Conservation (phyloP, 2,329 filamentous ascomycete species). For the Phyllosticta citriasiana region DNA sequence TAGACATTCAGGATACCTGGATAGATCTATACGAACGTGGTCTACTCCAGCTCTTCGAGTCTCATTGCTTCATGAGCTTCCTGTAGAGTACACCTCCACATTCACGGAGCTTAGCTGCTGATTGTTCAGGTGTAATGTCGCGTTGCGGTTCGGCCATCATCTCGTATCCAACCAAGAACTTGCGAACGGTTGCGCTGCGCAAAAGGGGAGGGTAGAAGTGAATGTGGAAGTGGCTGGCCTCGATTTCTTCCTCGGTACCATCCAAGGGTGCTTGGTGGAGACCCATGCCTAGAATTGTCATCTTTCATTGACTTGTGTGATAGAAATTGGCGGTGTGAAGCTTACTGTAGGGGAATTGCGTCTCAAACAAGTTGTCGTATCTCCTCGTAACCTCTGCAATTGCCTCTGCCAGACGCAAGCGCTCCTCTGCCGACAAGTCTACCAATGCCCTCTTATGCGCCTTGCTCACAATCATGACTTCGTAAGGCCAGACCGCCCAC, state of each 20-base stretch:
- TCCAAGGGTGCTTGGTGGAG: constrained; percentile 89
- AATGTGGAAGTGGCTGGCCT: constrained; percentile 85
- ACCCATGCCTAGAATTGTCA: constrained; percentile 56
- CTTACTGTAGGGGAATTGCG: constrained; percentile 86
- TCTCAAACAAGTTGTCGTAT: constrained; percentile 97
- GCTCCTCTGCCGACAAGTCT: constrained; percentile 65
- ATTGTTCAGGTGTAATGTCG: constrained; percentile 96
- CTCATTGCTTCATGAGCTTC: constrained; percentile 32
- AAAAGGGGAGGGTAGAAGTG: constrained; percentile 95
- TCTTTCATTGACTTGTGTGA: background rate
- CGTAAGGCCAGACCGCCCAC: constrained; percentile 98
- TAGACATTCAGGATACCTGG: background rate
- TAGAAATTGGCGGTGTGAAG: constrained; percentile 10
- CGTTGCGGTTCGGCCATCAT: constrained; percentile 95
- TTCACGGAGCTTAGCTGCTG: constrained; percentile 62
- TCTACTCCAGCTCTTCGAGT: background rate
- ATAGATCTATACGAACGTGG: background rate
- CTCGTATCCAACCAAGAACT: constrained; percentile 87
- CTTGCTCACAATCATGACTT: constrained; percentile 82
- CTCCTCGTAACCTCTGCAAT: constrained; percentile 80
- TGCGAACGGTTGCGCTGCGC: constrained; percentile 84
- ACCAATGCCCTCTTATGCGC: constrained; percentile 75
- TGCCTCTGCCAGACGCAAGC: constrained; percentile 64
- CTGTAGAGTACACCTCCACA: constrained; percentile 80
- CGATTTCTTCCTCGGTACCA: constrained; percentile 67